Percentiles rank a stretch among this genome's conserved stretches.
Evolutionary conservation across 139 green algal species (phyloP).

Genomic region (Chlorella sp.): DNA sequence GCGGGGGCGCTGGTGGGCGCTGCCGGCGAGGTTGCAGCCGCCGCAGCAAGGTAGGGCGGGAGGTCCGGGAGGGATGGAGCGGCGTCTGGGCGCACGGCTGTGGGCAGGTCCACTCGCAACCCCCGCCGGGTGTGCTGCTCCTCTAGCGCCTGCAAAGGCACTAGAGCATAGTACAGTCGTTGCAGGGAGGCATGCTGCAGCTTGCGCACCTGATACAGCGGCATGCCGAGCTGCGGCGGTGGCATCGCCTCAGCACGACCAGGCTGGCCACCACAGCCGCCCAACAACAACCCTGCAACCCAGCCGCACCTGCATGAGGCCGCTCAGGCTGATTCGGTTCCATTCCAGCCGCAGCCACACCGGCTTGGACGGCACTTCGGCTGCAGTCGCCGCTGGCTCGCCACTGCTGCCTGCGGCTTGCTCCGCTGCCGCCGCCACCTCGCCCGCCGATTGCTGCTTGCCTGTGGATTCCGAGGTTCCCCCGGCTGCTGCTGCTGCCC

Average conservation of each 20-base stretch:
- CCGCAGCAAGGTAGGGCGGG: constrained; percentile 39
- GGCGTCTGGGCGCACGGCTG: constrained; percentile 20
- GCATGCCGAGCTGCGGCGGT: too few relatives aligned
- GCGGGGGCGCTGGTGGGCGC: not conserved
- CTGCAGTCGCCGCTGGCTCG: not conserved
- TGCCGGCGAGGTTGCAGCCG: not conserved
- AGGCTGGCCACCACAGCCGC: too few relatives aligned
- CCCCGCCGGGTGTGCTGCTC: constrained; percentile 28
- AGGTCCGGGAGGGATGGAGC: constrained; percentile 26
- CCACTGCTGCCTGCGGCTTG: not conserved
- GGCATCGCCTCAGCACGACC: too few relatives aligned
- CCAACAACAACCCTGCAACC: too few relatives aligned
- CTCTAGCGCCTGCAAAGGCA: constrained; percentile 26
- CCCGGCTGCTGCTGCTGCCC: not conserved
- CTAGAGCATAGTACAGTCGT: not conserved
- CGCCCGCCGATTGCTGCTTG: too few relatives aligned
- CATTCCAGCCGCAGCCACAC: constrained; percentile 83
- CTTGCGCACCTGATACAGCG: too few relatives aligned
- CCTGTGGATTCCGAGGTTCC: too few relatives aligned
- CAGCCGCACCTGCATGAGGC: constrained; percentile 37
- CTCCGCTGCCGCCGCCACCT: not conserved
- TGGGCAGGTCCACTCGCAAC: constrained; percentile 51
- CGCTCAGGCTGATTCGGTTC: constrained; percentile 65
- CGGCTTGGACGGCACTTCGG: constrained; percentile 26
- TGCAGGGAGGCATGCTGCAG: too few relatives aligned